Percentiles rank a stretch among this genome's conserved stretches.
These are phyloP conservation scores for Mycena chlorophos DNA, from an alignment of 768 basidiomycete genomes.

Conservation along the genomic window DNA sequence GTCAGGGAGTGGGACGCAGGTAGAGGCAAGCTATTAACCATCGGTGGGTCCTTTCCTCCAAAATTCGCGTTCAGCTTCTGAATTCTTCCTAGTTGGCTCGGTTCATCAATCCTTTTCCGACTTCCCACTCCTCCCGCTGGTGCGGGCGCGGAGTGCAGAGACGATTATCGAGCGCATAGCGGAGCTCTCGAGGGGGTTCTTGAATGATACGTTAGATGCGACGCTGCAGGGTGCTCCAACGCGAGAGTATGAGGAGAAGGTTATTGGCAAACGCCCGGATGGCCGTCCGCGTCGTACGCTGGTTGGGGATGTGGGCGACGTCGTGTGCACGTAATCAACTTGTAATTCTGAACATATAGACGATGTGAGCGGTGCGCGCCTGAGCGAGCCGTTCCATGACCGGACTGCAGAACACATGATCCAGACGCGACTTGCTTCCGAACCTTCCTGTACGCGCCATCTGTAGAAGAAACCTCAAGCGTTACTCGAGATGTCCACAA, in stretches of 20 bases:
- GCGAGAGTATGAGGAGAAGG: constrained; percentile 38
- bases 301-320: constrained; percentile 43
- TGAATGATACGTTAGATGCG: constrained; percentile 42
- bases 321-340: constrained; percentile 25
- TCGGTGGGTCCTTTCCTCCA: constrained; percentile 37
- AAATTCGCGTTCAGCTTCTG: neutral
- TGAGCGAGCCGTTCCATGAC: too few species aligned
- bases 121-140: constrained; percentile 44
- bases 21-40: constrained; percentile 44
- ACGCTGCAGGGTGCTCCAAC: constrained; percentile 31
- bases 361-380: too few species aligned
- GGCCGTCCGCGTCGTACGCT: constrained; percentile 47
- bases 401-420: too few species aligned
- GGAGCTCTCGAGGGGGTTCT: constrained; percentile 42
- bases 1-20: constrained; percentile 56
- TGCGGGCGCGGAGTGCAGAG: constrained; percentile 34
- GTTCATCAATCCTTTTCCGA: constrained; percentile 51
- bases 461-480: too few species aligned
- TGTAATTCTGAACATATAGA: too few species aligned
- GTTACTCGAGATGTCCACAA: constrained; percentile 15
- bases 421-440: too few species aligned
- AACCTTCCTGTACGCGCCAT: too few species aligned
- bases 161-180: constrained; percentile 38
- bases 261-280: constrained; percentile 45
- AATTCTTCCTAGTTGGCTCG: constrained; percentile 38